phyloP scores from a whole-genome alignment of 345 rosid species.

The Populus pruinosa region DNA sequence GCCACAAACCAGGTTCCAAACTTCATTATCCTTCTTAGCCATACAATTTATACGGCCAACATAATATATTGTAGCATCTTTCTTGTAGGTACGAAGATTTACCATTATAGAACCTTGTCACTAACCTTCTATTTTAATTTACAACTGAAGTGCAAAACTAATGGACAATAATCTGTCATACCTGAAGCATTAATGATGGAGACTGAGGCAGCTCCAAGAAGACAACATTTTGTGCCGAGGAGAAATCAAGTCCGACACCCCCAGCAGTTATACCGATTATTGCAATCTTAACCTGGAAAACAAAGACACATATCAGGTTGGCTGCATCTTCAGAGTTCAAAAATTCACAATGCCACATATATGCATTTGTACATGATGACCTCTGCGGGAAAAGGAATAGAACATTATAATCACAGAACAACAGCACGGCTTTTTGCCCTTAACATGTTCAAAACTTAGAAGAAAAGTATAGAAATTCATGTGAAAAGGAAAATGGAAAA shows the following conservation, averaged over 20 bases:
- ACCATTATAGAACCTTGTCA: not conserved
- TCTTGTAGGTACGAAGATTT: not conserved
- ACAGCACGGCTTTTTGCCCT: too few species aligned
- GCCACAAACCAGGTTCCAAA: not conserved
- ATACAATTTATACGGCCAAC: too few species aligned
- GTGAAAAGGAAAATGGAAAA: too few species aligned
- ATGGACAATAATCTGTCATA: slow-evolving; percentile 14
- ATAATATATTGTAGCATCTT: too few species aligned
- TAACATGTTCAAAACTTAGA: too few species aligned
- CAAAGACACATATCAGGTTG: not conserved
- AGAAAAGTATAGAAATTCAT: too few species aligned
- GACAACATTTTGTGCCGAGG: slow-evolving; percentile 83
- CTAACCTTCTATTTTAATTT: not conserved
- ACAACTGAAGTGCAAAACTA: not conserved
- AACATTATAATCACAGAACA: too few species aligned
- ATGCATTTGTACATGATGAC: not conserved
- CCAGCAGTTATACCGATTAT: slow-evolving; percentile 90
- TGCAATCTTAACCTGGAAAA: slow-evolving; percentile 70
- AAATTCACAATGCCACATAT: not conserved
- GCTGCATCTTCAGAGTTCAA: not conserved
- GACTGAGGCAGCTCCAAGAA: slow-evolving; percentile 90
- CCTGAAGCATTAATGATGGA: slow-evolving; percentile 93
- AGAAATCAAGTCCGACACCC: slow-evolving; percentile 92
- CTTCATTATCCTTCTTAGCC: not conserved
- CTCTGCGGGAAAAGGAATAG: not conserved